These are phyloP conservation scores for Oenanthe javanica DNA, from an alignment of 140 eudicot genomes.

Conservation along the genomic window DNA sequence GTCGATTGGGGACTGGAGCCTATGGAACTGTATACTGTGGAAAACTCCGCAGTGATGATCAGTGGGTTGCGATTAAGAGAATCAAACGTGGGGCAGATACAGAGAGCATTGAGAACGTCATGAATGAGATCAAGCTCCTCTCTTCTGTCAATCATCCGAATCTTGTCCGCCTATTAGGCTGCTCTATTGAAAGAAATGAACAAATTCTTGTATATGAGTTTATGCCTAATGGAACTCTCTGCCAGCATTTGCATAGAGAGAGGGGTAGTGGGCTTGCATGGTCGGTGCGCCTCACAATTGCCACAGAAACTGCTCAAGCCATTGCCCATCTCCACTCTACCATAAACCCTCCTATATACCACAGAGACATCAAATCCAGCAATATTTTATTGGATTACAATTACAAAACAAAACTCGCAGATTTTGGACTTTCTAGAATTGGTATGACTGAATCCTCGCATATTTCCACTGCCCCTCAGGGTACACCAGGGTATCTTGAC, in stretches of 20 bases:
- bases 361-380: constrained; percentile 38
- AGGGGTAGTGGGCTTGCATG: constrained; percentile 33
- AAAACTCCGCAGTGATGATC: constrained; percentile 23
- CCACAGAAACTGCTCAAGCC: constrained; percentile 34
- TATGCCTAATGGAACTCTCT: constrained; percentile 49
- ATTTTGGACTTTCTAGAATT: constrained; percentile 45
- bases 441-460: constrained; percentile 33
- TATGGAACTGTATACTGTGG: constrained; percentile 40
- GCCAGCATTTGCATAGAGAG: constrained; percentile 37
- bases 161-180: constrained; percentile 39
- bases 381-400: constrained; percentile 37
- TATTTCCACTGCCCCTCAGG: constrained; percentile 45
- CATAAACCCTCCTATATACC: constrained; percentile 44
- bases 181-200: constrained; percentile 30
- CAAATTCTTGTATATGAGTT: constrained; percentile 39
- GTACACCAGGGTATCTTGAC: constrained; percentile 50
- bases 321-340: constrained; percentile 35
- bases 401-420: constrained; percentile 35
- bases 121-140: constrained; percentile 41
- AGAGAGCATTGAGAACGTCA: constrained; percentile 28
- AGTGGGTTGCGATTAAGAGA: constrained; percentile 38
- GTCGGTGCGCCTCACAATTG: constrained; percentile 38
- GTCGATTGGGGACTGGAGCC: constrained; percentile 37
- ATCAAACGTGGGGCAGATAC: constrained; percentile 25
- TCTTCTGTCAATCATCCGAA: constrained; percentile 41